phyloP scores from a whole-genome alignment of 202 grass and related monocot genomes.

The Bolboschoenoplectus hybrid region DNA sequence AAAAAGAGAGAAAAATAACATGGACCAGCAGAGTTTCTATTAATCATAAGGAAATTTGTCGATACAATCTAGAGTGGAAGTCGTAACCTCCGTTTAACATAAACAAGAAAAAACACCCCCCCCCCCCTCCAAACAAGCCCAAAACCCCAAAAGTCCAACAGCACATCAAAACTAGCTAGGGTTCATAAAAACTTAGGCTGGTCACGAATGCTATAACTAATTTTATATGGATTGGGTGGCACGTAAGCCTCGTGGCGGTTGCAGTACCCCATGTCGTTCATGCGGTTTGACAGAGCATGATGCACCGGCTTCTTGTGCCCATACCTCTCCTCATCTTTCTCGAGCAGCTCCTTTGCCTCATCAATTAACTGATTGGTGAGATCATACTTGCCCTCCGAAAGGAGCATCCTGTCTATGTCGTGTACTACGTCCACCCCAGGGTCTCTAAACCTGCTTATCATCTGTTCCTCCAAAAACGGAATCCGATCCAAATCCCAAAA shows the following conservation, averaged over 20 bases:
- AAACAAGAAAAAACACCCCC: background rate
- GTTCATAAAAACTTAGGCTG: constrained; percentile 16
- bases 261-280: constrained; percentile 79
- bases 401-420: constrained; percentile 86
- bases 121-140: background rate
- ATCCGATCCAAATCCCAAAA: constrained; percentile 68
- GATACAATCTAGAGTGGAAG: background rate
- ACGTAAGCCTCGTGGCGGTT: constrained; percentile 72
- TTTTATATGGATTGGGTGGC: constrained; percentile 66
- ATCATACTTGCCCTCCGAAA: constrained; percentile 83
- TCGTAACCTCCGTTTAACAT: background rate
- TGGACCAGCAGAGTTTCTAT: background rate
- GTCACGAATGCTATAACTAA: background rate
- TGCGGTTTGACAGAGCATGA: constrained; percentile 86
- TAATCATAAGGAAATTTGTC: background rate
- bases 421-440: constrained; percentile 63
- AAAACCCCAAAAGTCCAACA: background rate
- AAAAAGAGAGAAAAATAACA: background rate
- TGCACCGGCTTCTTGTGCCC: constrained; percentile 77
- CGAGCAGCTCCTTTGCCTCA: constrained; percentile 69
- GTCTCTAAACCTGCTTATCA: constrained; percentile 68
- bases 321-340: constrained; percentile 77
- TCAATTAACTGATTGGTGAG: constrained; percentile 85
- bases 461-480: constrained; percentile 84
- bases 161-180: background rate